These are phyloP conservation scores for Solanum hybrid DNA, from an alignment of 305 asterid species.

Conservation along the genomic window DNA sequence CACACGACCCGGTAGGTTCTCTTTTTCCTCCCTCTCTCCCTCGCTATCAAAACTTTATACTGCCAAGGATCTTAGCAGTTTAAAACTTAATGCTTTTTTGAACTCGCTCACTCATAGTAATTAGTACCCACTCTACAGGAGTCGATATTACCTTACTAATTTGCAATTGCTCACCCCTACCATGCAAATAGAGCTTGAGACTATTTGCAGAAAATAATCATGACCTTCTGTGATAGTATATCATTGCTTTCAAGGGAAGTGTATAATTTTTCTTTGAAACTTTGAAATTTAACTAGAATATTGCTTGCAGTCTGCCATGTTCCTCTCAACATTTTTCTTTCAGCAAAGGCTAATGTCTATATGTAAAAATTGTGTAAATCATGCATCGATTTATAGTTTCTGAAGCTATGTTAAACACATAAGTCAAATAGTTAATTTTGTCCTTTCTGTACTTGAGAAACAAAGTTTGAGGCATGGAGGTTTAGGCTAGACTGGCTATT, in stretches of 20 bases:
- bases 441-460: background rate
- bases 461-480: background rate
- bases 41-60: background rate
- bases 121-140: background rate
- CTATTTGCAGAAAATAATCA: background rate
- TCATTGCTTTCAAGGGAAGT: background rate
- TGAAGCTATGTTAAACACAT: background rate
- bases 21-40: background rate
- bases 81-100: background rate
- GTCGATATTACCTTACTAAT: background rate
- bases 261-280: background rate
- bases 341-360: background rate
- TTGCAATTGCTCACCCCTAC: background rate
- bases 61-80: background rate
- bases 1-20: constrained; percentile 63
- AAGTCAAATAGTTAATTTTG: background rate
- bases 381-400: background rate
- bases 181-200: background rate
- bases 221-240: background rate
- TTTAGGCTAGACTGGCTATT: background rate
- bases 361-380: background rate
- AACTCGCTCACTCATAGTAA: background rate
- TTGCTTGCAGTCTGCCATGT: background rate
- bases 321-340: background rate
- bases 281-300: background rate